A percentile compares a stretch with the other conserved stretches of the same genome.
These are phyloP conservation scores for Aspergillus leporis DNA, from an alignment of 495 filamentous ascomycete species.

Conservation along the genomic window DNA sequence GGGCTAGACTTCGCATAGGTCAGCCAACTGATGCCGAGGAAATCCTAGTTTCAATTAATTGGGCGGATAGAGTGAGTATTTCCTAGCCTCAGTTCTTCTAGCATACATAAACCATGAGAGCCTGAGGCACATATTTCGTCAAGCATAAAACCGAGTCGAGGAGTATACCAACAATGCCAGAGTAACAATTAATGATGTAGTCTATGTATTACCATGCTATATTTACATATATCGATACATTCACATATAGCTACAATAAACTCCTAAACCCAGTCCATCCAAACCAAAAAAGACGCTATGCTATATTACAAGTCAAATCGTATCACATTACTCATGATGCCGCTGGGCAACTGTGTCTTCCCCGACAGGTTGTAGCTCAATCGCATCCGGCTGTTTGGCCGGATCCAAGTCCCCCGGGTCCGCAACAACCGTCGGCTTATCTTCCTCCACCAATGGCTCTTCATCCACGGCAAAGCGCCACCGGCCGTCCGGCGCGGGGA, in stretches of 20 bases:
- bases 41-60: too few relatives aligned
- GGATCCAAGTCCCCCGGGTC: background rate
- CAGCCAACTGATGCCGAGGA: too few relatives aligned
- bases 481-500: slow-evolving; percentile 31
- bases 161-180: background rate
- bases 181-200: background rate
- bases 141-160: background rate
- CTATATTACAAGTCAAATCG: slow-evolving; percentile 3
- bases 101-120: too few relatives aligned
- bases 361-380: slow-evolving; percentile 14
- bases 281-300: background rate
- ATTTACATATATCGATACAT: background rate
- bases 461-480: slow-evolving; percentile 43
- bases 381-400: slow-evolving; percentile 13
- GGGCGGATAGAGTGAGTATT: too few relatives aligned
- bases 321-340: slow-evolving; percentile 14
- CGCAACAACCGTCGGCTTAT: slow-evolving; percentile 3
- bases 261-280: background rate
- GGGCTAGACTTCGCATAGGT: too few relatives aligned
- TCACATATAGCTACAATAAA: background rate
- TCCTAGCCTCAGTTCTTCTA: too few relatives aligned
- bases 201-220: background rate
- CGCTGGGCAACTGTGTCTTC: background rate
- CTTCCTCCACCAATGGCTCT: slow-evolving; percentile 23
- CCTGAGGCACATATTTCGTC: background rate